Percentiles rank a stretch among this genome's conserved stretches.
These are phyloP conservation scores for Populus hybrid DNA, from an alignment of 441 rosid species.

Conservation along the genomic window DNA sequence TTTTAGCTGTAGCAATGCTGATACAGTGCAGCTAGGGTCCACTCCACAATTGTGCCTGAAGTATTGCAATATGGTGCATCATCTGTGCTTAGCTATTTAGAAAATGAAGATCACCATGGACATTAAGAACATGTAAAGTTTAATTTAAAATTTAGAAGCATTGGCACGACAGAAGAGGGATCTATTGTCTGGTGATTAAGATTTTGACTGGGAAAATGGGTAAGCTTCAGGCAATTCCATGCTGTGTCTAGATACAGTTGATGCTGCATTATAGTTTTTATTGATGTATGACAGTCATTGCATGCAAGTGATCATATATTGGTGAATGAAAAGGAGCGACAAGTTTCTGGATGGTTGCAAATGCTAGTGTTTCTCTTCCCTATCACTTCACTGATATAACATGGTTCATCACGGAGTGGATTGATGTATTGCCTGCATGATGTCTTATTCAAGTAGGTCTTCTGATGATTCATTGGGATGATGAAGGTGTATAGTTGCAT, in stretches of 20 bases:
- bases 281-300: neutral
- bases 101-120: constrained; percentile 38
- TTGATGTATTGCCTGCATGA: neutral
- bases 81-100: constrained; percentile 23
- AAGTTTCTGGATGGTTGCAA: neutral
- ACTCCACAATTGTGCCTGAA: neutral
- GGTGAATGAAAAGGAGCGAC: neutral
- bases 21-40: constrained; percentile 14
- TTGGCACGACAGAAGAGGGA: constrained; percentile 38
- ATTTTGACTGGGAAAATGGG: constrained; percentile 9
- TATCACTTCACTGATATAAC: neutral
- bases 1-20: neutral
- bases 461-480: neutral
- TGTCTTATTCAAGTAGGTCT: neutral
- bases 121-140: neutral
- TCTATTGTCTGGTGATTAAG: constrained; percentile 22
- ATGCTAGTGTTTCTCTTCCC: neutral
- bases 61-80: constrained; percentile 2
- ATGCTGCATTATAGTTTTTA: neutral
- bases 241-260: neutral
- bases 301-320: constrained; percentile 3
- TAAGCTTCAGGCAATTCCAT: constrained; percentile 7
- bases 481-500: neutral
- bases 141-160: constrained; percentile 18
- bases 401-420: neutral